These are phyloP conservation scores for Passalora sequoiae DNA, from an alignment of 2,329 filamentous ascomycete genomes.

Conservation along the genomic window DNA sequence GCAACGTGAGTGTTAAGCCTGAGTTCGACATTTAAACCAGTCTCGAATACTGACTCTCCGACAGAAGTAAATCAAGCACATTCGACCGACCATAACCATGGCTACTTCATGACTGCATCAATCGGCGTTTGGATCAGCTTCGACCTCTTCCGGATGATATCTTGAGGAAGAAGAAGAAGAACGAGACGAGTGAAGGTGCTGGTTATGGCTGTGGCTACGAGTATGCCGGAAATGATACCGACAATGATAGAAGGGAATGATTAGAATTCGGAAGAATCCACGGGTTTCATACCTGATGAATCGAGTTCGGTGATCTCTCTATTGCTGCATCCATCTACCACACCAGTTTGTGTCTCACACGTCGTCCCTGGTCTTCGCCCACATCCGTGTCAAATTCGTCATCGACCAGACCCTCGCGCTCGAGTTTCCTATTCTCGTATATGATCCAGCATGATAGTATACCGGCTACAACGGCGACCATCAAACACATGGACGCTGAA, in stretches of 20 bases:
- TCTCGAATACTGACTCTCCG: not conserved
- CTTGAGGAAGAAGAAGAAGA: no score
- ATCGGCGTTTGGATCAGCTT: slow-evolving; percentile 6
- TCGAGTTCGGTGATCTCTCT: not conserved
- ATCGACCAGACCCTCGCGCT: slow-evolving; percentile 37
- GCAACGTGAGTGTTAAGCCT: slow-evolving; percentile 18
- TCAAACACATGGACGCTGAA: slow-evolving; percentile 58
- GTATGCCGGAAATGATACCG: no score
- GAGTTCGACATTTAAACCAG: no score
- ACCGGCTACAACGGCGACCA: slow-evolving; percentile 54
- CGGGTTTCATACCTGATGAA: slow-evolving; percentile 8
- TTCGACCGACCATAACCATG: slow-evolving; percentile 5
- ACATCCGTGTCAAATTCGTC: slow-evolving; percentile 19
- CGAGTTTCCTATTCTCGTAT: slow-evolving; percentile 58
- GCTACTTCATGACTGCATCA: slow-evolving; percentile 4
- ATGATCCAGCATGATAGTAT: slow-evolving; percentile 50
- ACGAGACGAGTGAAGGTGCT: no score
- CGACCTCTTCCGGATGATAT: slow-evolving; percentile 4
- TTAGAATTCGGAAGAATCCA: no score
- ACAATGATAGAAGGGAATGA: no score
- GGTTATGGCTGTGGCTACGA: no score
- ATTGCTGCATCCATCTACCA: slow-evolving; percentile 10
- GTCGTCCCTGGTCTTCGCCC: slow-evolving; percentile 14
- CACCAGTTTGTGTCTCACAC: slow-evolving; percentile 9
- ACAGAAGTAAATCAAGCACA: slow-evolving; percentile 2